Percentiles rank a stretch among this genome's conserved stretches.
Conservation (phyloP, 2,329 filamentous ascomycete genomes). For the Pyricularia pennisetigena region DNA sequence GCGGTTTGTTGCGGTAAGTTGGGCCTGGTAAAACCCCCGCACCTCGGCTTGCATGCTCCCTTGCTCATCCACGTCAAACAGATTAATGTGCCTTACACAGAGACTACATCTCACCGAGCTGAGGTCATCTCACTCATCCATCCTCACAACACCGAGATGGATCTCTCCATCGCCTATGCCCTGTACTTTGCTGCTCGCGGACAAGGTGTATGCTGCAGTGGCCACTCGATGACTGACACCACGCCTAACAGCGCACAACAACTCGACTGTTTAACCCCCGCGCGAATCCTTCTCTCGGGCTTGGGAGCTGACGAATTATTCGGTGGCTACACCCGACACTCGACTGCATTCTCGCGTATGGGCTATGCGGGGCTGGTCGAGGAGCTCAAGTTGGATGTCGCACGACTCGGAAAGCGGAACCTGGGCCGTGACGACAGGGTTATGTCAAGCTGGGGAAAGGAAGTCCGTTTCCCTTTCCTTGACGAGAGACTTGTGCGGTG, state of each 20-base stretch:
- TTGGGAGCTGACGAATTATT: slow-evolving; percentile 95
- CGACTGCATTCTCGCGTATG: slow-evolving; percentile 58
- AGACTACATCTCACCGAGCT: slow-evolving; percentile 58
- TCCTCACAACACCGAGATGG: slow-evolving; percentile 98
- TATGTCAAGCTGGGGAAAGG: slow-evolving; percentile 79
- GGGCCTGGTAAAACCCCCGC: background rate
- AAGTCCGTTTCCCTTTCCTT: slow-evolving; percentile 82
- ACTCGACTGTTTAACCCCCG: slow-evolving; percentile 41
- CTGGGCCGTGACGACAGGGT: slow-evolving; percentile 88
- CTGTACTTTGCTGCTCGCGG: slow-evolving; percentile 92
- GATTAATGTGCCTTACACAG: slow-evolving; percentile 73
- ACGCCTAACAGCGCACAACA: background rate
- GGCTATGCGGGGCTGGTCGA: slow-evolving; percentile 65
- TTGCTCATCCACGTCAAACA: slow-evolving; percentile 16
- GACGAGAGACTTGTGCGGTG: slow-evolving; percentile 81
- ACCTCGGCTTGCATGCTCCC: background rate
- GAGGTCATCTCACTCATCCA: slow-evolving; percentile 70
- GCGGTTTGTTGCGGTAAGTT: slow-evolving; percentile 66
- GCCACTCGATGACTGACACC: slow-evolving; percentile 11
- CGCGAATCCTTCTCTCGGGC: slow-evolving; percentile 81
- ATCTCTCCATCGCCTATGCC: slow-evolving; percentile 85
- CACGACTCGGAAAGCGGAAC: slow-evolving; percentile 84
- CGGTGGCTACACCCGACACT: slow-evolving; percentile 82
- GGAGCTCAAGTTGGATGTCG: slow-evolving; percentile 78
- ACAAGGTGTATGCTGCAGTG: slow-evolving; percentile 34